These are phyloP conservation scores for Trypanosoma caninum DNA, from an alignment of 208 protist species.

Conservation along the genomic window DNA sequence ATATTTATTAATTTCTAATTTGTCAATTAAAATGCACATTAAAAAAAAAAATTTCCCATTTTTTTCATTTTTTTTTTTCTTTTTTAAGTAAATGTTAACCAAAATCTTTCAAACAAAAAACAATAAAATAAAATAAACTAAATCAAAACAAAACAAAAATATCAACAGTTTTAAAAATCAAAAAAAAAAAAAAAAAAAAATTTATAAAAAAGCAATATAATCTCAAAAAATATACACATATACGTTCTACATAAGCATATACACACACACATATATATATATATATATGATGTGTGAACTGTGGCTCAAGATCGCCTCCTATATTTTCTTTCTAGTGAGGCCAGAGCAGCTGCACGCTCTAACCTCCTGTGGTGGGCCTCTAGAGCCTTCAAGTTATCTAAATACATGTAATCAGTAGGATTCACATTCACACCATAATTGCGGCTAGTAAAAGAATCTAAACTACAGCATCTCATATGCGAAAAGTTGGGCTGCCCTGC, in stretches of 20 bases:
- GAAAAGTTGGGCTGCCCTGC: too few relatives aligned
- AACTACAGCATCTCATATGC: too few relatives aligned
- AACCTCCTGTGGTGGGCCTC: conserved; percentile 25
- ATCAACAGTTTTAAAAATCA: neutral
- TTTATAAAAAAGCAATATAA: neutral
- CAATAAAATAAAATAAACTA: too few relatives aligned
- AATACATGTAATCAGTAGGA: conserved; percentile 2
- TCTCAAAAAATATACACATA: neutral
- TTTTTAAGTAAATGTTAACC: too few relatives aligned
- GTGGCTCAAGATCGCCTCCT: conserved; percentile 3
- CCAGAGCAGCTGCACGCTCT: conserved; percentile 10
- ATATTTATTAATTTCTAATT: too few relatives aligned
- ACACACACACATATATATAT: neutral
- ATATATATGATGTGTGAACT: neutral
- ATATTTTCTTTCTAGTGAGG: conserved; percentile 14
- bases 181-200: neutral
- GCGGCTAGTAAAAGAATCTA: too few relatives aligned
- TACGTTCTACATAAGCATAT: conserved; percentile 2
- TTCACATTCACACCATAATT: neutral
- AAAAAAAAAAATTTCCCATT: neutral
- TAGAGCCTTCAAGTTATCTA: neutral
- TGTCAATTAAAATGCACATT: neutral
- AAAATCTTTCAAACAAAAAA: too few relatives aligned
- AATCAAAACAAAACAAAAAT: too few relatives aligned
- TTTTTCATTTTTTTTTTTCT: neutral